phyloP scores from a whole-genome alignment of 805 yeast genomes.

The Wickerhamiella lipophila region DNA sequence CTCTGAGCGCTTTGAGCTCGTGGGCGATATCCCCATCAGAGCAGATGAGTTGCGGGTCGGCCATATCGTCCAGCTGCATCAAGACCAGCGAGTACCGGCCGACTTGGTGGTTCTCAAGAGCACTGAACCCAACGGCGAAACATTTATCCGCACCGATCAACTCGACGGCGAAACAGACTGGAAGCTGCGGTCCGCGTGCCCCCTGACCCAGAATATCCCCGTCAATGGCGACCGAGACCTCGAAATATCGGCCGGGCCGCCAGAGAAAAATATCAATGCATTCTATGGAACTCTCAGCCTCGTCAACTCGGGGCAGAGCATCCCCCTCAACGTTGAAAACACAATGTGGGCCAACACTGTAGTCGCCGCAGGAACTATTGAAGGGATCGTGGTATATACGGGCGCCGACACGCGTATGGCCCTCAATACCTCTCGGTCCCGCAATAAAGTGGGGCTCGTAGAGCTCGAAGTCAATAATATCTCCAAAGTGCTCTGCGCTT shows the following conservation, averaged over 20 bases:
- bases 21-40: conserved; percentile 32
- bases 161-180: conserved; percentile 98
- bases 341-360: conserved; percentile 98
- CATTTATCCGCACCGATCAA: conserved; percentile 93
- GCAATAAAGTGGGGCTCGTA: conserved; percentile 77
- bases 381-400: conserved; percentile 80
- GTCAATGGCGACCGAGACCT: conserved; percentile 35
- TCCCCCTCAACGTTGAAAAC: conserved; percentile 64
- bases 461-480: conserved; percentile 83
- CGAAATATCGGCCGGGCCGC: conserved; percentile 59
- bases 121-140: conserved; percentile 68
- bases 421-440: conserved; percentile 77
- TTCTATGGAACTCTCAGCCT: conserved; percentile 64
- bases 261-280: conserved; percentile 68
- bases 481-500: conserved; percentile 76
- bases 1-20: conserved; percentile 64
- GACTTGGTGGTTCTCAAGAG: conserved; percentile 79
- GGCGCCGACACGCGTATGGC: conserved; percentile 92
- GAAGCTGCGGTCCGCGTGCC: conserved; percentile 76
- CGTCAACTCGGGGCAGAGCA: conserved; percentile 44
- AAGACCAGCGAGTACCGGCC: conserved; percentile 84
- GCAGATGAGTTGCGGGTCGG: conserved; percentile 69
- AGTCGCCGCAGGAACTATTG: conserved; percentile 81
- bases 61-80: conserved; percentile 64
- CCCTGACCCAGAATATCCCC: conserved; percentile 51